Conservation (phyloP, 163 green algal species). For the Coccomyxa subellipsoidea region DNA sequence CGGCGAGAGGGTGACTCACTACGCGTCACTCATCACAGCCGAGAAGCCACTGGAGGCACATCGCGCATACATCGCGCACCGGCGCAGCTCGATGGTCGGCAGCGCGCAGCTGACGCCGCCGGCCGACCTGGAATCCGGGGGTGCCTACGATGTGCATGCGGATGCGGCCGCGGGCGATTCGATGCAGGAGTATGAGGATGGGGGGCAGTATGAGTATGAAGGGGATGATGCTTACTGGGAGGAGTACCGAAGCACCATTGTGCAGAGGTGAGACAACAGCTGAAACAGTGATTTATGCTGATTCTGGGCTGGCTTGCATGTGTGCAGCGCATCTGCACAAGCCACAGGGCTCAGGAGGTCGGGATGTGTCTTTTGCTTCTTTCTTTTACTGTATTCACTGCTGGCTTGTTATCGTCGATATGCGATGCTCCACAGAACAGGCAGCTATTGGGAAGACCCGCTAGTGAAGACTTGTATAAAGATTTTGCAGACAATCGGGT, state of each 20-base stretch:
- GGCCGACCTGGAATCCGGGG: conserved; percentile 3
- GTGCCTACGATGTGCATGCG: not conserved
- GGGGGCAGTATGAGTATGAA: not conserved
- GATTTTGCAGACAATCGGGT: too few relatives aligned
- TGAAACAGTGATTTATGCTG: too few relatives aligned
- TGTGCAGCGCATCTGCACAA: too few relatives aligned
- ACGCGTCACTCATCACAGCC: conserved; percentile 20
- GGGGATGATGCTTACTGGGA: not conserved
- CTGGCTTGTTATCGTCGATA: too few relatives aligned
- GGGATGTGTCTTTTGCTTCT: too few relatives aligned
- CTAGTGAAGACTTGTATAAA: too few relatives aligned
- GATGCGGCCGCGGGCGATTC: not conserved
- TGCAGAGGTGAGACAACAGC: not conserved
- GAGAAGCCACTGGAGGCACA: conserved; percentile 27
- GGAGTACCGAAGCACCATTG: not conserved
- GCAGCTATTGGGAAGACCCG: too few relatives aligned
- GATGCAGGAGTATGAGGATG: not conserved
- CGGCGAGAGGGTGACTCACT: conserved; percentile 8
- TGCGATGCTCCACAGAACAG: too few relatives aligned
- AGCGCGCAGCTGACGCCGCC: conserved; percentile 2
- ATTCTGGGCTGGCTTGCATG: too few relatives aligned
- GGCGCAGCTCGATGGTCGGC: not conserved
- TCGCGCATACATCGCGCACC: not conserved
- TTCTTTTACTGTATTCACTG: too few relatives aligned
- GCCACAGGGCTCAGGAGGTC: too few relatives aligned